These are phyloP conservation scores for Solanum chiquidenum DNA, from an alignment of 257 asterid species.

Conservation along the genomic window DNA sequence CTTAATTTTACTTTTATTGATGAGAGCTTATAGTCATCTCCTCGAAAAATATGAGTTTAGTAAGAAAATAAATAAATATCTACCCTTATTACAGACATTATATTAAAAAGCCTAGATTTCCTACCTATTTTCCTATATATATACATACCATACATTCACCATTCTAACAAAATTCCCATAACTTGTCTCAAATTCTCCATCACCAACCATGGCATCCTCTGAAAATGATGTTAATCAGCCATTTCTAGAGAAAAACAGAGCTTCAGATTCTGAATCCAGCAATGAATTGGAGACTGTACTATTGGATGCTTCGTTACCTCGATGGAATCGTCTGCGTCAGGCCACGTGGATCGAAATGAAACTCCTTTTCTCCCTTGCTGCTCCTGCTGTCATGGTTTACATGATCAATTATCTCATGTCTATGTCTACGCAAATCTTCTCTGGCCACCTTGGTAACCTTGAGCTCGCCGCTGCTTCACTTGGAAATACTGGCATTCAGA, in stretches of 20 bases:
- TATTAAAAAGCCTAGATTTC: neutral
- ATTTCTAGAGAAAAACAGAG: neutral
- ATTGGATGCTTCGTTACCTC: neutral
- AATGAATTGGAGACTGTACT: conserved; percentile 5
- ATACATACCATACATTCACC: neutral
- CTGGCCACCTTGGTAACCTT: conserved; percentile 18
- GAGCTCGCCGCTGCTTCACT: conserved; percentile 15
- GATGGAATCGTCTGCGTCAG: neutral
- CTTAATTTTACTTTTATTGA: neutral
- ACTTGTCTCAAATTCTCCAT: neutral
- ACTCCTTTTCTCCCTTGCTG: conserved; percentile 8
- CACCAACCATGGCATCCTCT: neutral
- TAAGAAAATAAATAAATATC: neutral
- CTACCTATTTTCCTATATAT: neutral
- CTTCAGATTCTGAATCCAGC: neutral
- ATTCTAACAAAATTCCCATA: neutral
- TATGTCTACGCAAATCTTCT: conserved; percentile 14
- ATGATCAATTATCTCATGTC: conserved; percentile 18
- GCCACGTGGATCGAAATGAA: conserved; percentile 14
- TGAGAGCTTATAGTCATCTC: too few species aligned
- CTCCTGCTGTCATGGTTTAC: conserved; percentile 17
- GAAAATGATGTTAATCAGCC: neutral
- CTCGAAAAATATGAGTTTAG: neutral
- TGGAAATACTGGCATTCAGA: conserved; percentile 13
- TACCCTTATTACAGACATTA: neutral